Conservation (phyloP, 2,329 filamentous ascomycete species). For the Beauveria brongniartii region DNA sequence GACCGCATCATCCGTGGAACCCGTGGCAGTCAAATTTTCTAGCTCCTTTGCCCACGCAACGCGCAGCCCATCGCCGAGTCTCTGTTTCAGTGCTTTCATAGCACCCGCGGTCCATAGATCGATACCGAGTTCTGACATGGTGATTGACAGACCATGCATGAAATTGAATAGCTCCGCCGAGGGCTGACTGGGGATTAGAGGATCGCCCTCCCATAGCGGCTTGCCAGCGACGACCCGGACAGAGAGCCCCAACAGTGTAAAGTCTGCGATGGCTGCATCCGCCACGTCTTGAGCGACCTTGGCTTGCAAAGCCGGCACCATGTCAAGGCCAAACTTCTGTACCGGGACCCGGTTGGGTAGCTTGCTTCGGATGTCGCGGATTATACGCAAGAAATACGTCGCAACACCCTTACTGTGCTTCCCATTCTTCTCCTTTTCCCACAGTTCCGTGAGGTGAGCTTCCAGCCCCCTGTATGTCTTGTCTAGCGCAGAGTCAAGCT, state of each 20-base stretch:
- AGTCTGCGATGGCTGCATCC: conserved; percentile 38
- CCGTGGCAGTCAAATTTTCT: conserved; percentile 18
- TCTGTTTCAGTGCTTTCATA: conserved; percentile 53
- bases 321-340: conserved; percentile 48
- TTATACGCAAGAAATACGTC: conserved; percentile 62
- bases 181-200: conserved; percentile 68
- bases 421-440: conserved; percentile 36
- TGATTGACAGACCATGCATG: conserved; percentile 52
- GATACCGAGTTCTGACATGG: conserved; percentile 62
- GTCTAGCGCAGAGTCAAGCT: conserved; percentile 47
- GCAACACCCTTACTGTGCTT: conserved; percentile 44
- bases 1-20: conserved; percentile 12
- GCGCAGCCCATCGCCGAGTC: conserved; percentile 43
- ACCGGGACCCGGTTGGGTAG: conserved; percentile 47
- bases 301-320: conserved; percentile 58
- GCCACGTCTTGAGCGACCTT: conserved; percentile 49
- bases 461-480: conserved; percentile 53
- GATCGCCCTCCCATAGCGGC: conserved; percentile 72
- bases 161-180: conserved; percentile 68
- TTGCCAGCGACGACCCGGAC: conserved; percentile 48
- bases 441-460: conserved; percentile 42
- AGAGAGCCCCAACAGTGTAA: conserved; percentile 33
- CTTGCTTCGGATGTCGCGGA: conserved; percentile 64
- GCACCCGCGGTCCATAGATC: conserved; percentile 77
- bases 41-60: conserved; percentile 39